phyloP scores from a whole-genome alignment of 352 stramenopile genomes.

The Phytophthora sp. region DNA sequence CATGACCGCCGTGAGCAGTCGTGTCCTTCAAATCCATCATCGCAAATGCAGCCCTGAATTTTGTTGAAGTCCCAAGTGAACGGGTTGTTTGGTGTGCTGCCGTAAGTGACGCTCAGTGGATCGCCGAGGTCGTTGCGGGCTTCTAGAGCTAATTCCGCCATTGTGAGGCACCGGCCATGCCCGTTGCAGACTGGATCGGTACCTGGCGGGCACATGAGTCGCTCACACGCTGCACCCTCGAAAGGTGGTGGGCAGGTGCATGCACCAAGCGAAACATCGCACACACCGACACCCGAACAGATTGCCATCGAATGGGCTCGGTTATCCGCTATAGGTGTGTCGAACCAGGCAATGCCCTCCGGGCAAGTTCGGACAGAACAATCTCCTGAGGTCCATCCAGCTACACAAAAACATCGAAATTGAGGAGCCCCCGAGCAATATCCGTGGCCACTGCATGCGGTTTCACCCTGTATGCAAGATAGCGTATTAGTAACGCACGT shows the following conservation, averaged over 20 bases:
- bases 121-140: slow-evolving; percentile 54
- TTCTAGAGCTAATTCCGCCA: slow-evolving; percentile 64
- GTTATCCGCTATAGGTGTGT: slow-evolving; percentile 60
- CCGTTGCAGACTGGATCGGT: slow-evolving; percentile 57
- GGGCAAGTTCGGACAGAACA: slow-evolving; percentile 77
- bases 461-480: slow-evolving; percentile 68
- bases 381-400: slow-evolving; percentile 66
- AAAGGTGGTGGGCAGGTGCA: slow-evolving; percentile 71
- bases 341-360: slow-evolving; percentile 70
- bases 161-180: slow-evolving; percentile 72
- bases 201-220: slow-evolving; percentile 70
- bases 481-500: background rate
- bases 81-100: slow-evolving; percentile 67
- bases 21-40: slow-evolving; percentile 82
- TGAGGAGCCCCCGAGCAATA: slow-evolving; percentile 73
- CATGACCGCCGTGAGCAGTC: slow-evolving; percentile 80
- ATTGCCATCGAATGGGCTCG: slow-evolving; percentile 51
- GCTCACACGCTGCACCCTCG: slow-evolving; percentile 70
- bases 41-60: slow-evolving; percentile 90
- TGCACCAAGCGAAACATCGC: slow-evolving; percentile 62
- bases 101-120: slow-evolving; percentile 63
- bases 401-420: slow-evolving; percentile 73
- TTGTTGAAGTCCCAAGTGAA: slow-evolving; percentile 88
- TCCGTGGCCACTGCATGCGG: slow-evolving; percentile 72
- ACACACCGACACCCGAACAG: slow-evolving; percentile 77